Percentiles rank a stretch among this genome's conserved stretches.
phyloP scores from a whole-genome alignment of 345 rosid species.

The Ailanthus altissimus region DNA sequence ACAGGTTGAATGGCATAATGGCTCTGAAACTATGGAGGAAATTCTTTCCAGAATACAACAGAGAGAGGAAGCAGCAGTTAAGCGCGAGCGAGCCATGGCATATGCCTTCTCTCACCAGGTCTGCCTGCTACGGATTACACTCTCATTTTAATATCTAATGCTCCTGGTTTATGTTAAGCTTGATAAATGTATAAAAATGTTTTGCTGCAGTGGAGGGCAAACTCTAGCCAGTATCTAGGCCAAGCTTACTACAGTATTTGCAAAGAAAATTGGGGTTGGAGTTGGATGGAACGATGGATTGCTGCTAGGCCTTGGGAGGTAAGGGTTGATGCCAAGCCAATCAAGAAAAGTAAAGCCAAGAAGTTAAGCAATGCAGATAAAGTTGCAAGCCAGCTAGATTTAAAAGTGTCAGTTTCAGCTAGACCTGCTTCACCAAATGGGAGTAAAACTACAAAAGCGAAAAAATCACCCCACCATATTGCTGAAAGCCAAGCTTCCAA shows the following conservation, averaged over 20 bases:
- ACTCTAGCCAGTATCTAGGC: slow-evolving; percentile 73
- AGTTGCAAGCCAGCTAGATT: slow-evolving; percentile 24
- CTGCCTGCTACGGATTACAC: neutral
- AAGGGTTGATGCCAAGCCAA: slow-evolving; percentile 42
- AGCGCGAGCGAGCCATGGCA: slow-evolving; percentile 89
- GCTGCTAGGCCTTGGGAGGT: slow-evolving; percentile 86
- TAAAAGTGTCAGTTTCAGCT: slow-evolving; percentile 21
- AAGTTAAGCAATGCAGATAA: slow-evolving; percentile 39
- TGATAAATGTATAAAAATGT: neutral
- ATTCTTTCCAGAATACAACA: slow-evolving; percentile 72
- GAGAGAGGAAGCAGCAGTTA: slow-evolving; percentile 77
- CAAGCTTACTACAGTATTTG: slow-evolving; percentile 69
- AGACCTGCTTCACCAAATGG: slow-evolving; percentile 37
- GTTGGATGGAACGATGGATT: slow-evolving; percentile 88
- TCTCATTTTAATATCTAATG: neutral
- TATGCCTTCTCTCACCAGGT: slow-evolving; percentile 97
- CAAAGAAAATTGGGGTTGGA: slow-evolving; percentile 86
- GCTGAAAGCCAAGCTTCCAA: slow-evolving; percentile 14
- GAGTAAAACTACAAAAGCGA: slow-evolving; percentile 32
- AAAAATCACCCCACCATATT: slow-evolving; percentile 16
- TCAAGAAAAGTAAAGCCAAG: slow-evolving; percentile 30
- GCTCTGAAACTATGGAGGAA: slow-evolving; percentile 80
- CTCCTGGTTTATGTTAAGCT: neutral
- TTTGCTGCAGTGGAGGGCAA: slow-evolving; percentile 82
- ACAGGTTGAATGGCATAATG: slow-evolving; percentile 84